Percentiles rank a stretch among this genome's conserved stretches.
These are phyloP conservation scores for Ustilago loliicola DNA, from an alignment of 1,284 basidiomycete species.

Conservation along the genomic window DNA sequence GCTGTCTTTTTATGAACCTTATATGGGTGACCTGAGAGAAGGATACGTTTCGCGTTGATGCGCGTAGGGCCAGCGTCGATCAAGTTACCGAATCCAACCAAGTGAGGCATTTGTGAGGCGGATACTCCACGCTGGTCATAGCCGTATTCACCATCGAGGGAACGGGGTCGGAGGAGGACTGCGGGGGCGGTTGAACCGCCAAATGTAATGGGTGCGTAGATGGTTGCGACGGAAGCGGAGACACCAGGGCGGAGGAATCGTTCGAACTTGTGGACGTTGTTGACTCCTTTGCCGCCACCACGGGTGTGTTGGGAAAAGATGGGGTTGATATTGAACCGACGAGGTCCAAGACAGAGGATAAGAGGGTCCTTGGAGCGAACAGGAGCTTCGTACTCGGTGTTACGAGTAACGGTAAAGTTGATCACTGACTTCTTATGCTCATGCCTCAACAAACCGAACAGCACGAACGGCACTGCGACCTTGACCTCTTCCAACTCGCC, in stretches of 20 bases:
- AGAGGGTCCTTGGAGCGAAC: conserved; percentile 95
- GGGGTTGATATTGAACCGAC: conserved; percentile 85
- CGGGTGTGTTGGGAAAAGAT: conserved; percentile 89
- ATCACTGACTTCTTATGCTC: conserved; percentile 96
- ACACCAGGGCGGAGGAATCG: conserved; percentile 82
- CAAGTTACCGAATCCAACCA: conserved; percentile 92
- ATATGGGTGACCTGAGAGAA: conserved; percentile 95
- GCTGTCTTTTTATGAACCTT: conserved; percentile 98
- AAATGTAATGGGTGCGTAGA: conserved; percentile 89
- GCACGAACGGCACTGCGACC: conserved; percentile 75
- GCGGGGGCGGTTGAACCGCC: conserved; percentile 74
- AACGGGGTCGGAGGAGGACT: conserved; percentile 58
- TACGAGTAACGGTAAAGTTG: conserved; percentile 92
- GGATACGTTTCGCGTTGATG: conserved; percentile 89
- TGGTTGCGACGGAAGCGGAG: conserved; percentile 79
- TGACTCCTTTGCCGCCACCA: conserved; percentile 83
- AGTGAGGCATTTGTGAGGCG: conserved; percentile 72
- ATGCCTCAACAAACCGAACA: conserved; percentile 90
- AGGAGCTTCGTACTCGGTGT: conserved; percentile 91
- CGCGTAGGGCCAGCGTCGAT: conserved; percentile 85
- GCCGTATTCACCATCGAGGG: conserved; percentile 54
- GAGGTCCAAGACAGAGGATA: conserved; percentile 88
- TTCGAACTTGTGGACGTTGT: conserved; percentile 98
- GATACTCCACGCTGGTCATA: conserved; percentile 66
- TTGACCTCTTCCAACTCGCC: conserved; percentile 13